Evolutionary conservation across 1,284 basidiomycete species (phyloP), one percentile per base, ranked within the genome.

Genomic region (Rhizoctonia solani): DNA sequence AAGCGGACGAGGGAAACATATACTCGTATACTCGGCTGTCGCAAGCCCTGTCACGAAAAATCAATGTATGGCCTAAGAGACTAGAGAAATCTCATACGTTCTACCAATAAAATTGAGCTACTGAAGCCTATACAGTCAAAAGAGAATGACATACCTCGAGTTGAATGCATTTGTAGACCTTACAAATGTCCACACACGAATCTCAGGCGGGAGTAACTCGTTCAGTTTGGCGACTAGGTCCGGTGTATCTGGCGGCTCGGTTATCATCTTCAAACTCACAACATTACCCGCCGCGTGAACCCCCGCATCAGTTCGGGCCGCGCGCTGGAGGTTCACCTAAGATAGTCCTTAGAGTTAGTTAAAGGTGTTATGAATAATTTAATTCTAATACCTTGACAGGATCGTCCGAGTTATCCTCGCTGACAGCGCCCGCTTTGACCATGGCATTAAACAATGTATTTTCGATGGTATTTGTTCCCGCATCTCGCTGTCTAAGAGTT

Each of bases 251-350:
- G 93, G 91, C 11, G 92, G 83, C 21, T 81, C 77, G 23, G 87
- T 83, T 73, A 97, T 97, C 80, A 96, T 83, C 77, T 97, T 98
- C 76, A 97, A 82, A 6, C 92, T 93, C 14, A 98, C 87, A 29
- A 94, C 81, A 75, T 99, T 99, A 11, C 95, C 93, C 5, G 95
- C 95, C 4, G 97, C 97, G 75, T 98, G 95, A 4, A 99, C 97
- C 19, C 97, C 97, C 0, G 95, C 92, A 76, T 99, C 97, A 0
- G 97, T 99, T 1, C 97, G 83, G 4, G 97, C 97, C 1, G 96
- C 93, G 41, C 97, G 86, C 49, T 87, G 88, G 13, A 99, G 84
- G 54, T 84, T 86, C 59, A 90, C 92, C 93, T 73, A n/a, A 32
- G 23, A 27, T 9, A 32, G 42, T 2, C 29, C n/a, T 32, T 13